Evolutionary conservation across 2,329 filamentous ascomycete species (phyloP), one percentile per base, ranked within the genome.

Genomic region (Botrytis paeoniae): DNA sequence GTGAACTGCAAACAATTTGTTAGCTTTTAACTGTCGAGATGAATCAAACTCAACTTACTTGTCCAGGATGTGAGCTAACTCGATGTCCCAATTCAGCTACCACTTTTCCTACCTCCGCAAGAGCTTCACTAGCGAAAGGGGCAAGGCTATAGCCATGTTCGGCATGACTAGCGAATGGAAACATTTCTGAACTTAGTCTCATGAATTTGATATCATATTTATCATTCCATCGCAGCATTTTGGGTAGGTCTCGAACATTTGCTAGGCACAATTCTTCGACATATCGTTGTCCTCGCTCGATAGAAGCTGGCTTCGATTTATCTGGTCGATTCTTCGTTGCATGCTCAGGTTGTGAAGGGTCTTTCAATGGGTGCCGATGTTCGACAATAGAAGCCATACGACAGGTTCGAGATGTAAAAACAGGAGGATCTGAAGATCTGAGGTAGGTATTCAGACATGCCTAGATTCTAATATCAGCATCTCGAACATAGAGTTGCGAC

Each of bases 381-480:
- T 98, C 94, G 18, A 98, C 81, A 61, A 98, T 97, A 0, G 94
- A 97, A 1, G 93, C 87, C 75, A 98, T 95, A 43, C 95, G 92
- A 80, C 95, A 98, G 0, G 95, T 98, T 72, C 95, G 89, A 0
- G 95, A 98, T 76, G 91, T 93, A 82, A 98, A 98, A 1, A 98
- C 90, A 0, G 95, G 91, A 12, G 94, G 93, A 75, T 90, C 95
- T 2, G 93, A 90, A 70, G 88, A 87, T 62, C 95, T 91, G 2
- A 98, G 86, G 81, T 98, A 98, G 0, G 95, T 98, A 80, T 97
- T 97, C 25, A 98, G 84, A 80, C 95, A 98, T 18, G 95, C 94
- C 93, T 90, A 57, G 20, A 37, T 39, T 54, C 8, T 20, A 29
- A n/a, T 32, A 63, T 71, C 45, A 76, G 73, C 41, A 43, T 45